phyloP scores from a whole-genome alignment of 768 basidiomycete genomes.

The Suillus weaverae region DNA sequence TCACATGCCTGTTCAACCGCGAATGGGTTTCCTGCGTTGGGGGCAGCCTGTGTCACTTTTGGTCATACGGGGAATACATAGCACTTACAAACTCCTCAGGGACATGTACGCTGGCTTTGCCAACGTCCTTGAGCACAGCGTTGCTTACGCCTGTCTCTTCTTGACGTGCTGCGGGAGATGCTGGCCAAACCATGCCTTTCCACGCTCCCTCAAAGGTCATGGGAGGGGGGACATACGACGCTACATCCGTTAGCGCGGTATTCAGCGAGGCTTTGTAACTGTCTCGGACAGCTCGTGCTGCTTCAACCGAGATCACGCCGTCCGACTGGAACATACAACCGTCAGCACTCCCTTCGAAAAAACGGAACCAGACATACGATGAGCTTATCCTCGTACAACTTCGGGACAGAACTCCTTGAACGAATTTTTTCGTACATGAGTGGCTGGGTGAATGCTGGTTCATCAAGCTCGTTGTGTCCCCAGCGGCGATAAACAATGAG shows the following conservation, averaged over 20 bases:
- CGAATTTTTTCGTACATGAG: slow-evolving; percentile 90
- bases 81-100: slow-evolving; percentile 63
- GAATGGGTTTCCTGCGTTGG: slow-evolving; percentile 68
- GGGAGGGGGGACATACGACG: slow-evolving; percentile 47
- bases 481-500: slow-evolving; percentile 86
- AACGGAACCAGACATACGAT: slow-evolving; percentile 46
- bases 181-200: slow-evolving; percentile 60
- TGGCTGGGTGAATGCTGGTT: slow-evolving; percentile 85
- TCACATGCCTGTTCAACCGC: slow-evolving; percentile 77
- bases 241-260: slow-evolving; percentile 50
- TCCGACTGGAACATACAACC: slow-evolving; percentile 18
- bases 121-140: slow-evolving; percentile 56
- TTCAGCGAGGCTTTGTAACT: slow-evolving; percentile 67
- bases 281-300: slow-evolving; percentile 51
- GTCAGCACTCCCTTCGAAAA: background rate
- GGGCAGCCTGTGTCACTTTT: background rate
- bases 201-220: slow-evolving; percentile 71
- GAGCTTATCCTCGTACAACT: slow-evolving; percentile 78
- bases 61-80: background rate
- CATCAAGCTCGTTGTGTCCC: slow-evolving; percentile 89
- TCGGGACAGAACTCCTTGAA: slow-evolving; percentile 72
- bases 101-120: slow-evolving; percentile 63
- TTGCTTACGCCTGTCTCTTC: slow-evolving; percentile 69
- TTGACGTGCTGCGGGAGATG: slow-evolving; percentile 48
- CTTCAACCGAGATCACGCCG: slow-evolving; percentile 46